Conservation (phyloP, 495 filamentous ascomycete genomes). For the Polyplosphaeria fusca region DNA sequence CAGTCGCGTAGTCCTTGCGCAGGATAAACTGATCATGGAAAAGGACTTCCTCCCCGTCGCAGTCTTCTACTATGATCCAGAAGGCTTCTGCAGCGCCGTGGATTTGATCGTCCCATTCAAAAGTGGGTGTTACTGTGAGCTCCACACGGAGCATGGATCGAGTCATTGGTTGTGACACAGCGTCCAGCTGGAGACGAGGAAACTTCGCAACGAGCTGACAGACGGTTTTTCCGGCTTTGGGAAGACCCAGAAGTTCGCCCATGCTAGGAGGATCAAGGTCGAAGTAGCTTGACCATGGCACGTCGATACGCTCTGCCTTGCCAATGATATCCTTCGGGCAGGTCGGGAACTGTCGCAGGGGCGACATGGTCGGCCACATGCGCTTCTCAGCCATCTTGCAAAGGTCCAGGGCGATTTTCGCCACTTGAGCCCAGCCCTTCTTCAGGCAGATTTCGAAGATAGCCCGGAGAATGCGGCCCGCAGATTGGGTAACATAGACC, state of each 20-base stretch:
- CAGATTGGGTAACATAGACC: conserved; percentile 98
- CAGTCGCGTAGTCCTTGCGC: conserved; percentile 75
- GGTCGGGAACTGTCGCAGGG: conserved; percentile 75
- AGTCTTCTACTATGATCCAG: conserved; percentile 96
- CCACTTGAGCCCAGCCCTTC: conserved; percentile 93
- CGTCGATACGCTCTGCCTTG: conserved; percentile 91
- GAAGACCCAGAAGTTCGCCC: conserved; percentile 89
- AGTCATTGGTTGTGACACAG: conserved; percentile 90
- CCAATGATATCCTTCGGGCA: conserved; percentile 82
- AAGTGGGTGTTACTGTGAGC: conserved; percentile 88
- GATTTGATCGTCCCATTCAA: conserved; percentile 89
- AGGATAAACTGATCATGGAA: conserved; percentile 95
- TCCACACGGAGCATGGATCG: conserved; percentile 94
- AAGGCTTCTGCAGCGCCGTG: conserved; percentile 88
- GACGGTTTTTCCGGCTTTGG: conserved; percentile 81
- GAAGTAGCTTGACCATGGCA: conserved; percentile 90
- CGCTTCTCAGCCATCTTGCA: conserved; percentile 99
- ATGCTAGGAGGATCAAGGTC: conserved; percentile 96
- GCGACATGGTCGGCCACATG: conserved; percentile 99
- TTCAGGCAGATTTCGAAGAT: conserved; percentile 95
- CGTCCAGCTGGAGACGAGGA: conserved; percentile 85
- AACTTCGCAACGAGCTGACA: conserved; percentile 88
- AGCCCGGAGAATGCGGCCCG: conserved; percentile 89
- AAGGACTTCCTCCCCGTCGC: conserved; percentile 92
- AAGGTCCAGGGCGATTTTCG: conserved; percentile 86